Evolutionary conservation across 2,329 filamentous ascomycete species (phyloP), one percentile per base, ranked within the genome.

Genomic region (Neonectria hederae): DNA sequence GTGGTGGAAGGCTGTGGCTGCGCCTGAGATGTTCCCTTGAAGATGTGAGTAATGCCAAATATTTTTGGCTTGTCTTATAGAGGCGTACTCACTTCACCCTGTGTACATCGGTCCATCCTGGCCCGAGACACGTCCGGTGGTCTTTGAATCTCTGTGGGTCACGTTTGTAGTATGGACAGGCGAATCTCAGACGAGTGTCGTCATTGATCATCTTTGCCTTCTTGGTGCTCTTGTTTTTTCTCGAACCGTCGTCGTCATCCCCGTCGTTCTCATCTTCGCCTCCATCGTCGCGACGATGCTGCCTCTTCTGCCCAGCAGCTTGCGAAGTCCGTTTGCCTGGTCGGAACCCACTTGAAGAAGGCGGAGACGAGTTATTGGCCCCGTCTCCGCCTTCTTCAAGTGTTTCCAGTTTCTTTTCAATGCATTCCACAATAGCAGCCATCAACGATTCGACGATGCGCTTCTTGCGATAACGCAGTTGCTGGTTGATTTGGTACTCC

Each of bases 91-190:
- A 75, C 73, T 75, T 75, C 22, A 75, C 42, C 24, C 72, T 65
- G 48, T 69, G 60, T 8, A 73, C 21, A 3, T 68, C 59, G 1
- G 40, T 22, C 67, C 73, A 75, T 52, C 73, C 70, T 13, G 72
- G 72, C 6, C 69, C 66, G 22, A 66, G 67, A 10, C 74, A 75
- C 2, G 71, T 74, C 22, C 71, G 68, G 28, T 60, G 63, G 1
- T 51, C 65, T 5, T 64, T 66, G 38, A 72, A 75, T 28, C 32
- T 69, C 32, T 68, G 63, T 1, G 77, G 78, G 28, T 80, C 73
- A 17, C 72, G 70, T 54, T 80, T 78, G 62, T 76, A 76, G 55
- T 76, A 80, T 2, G 79, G 79, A 21, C 79, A 81, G 13, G 78
- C 79, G 35, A 76, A 76, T 28, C 71, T 74, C 17, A 63, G 65